Evolutionary conservation across 1,284 basidiomycete species (phyloP).

Genomic region (Vanrija pseudolonga): DNA sequence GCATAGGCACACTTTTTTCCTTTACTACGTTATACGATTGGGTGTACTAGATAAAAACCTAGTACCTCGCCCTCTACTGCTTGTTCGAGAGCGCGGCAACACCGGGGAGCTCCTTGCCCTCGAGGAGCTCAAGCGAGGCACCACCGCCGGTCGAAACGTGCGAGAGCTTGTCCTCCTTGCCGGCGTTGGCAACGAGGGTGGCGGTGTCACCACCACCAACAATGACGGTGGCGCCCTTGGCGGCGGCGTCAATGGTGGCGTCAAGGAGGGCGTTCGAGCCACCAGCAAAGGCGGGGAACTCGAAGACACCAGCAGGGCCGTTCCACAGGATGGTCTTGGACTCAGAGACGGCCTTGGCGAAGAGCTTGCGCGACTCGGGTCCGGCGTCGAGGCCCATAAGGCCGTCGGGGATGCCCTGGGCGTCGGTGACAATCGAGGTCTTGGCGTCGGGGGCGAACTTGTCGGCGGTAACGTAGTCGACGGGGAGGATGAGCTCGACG

Average conservation of each 20-base stretch:
- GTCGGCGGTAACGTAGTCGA: conserved; percentile 91
- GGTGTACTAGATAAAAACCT: no score
- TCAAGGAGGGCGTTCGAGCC: conserved; percentile 84
- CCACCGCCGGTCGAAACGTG: conserved; percentile 98
- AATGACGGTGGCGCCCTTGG: conserved; percentile 85
- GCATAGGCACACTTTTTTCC: no score
- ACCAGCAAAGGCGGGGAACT: conserved; percentile 84
- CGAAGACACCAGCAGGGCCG: conserved; percentile 96
- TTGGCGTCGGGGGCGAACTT: conserved; percentile 91
- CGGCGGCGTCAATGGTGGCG: conserved; percentile 80
- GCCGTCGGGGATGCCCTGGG: conserved; percentile 82
- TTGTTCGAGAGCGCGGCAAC: conserved; percentile 76
- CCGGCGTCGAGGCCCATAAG: conserved; percentile 96
- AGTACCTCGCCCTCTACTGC: conserved; percentile 29
- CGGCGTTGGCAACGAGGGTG: conserved; percentile 78
- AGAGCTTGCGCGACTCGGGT: conserved; percentile 74
- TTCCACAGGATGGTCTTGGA: conserved; percentile 99
- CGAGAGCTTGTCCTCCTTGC: conserved; percentile 80
- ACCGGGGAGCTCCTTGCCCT: conserved; percentile 89
- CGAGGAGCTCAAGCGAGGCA: conserved; percentile 88
- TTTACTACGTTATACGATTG: no score
- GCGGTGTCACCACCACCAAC: conserved; percentile 93
- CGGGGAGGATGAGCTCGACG: conserved; percentile 92
- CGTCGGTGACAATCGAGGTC: conserved; percentile 72
- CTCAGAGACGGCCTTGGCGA: conserved; percentile 73